Evolutionary conservation across 257 asterid genomes (phyloP).

Genomic region (Salvia rosmarinus): DNA sequence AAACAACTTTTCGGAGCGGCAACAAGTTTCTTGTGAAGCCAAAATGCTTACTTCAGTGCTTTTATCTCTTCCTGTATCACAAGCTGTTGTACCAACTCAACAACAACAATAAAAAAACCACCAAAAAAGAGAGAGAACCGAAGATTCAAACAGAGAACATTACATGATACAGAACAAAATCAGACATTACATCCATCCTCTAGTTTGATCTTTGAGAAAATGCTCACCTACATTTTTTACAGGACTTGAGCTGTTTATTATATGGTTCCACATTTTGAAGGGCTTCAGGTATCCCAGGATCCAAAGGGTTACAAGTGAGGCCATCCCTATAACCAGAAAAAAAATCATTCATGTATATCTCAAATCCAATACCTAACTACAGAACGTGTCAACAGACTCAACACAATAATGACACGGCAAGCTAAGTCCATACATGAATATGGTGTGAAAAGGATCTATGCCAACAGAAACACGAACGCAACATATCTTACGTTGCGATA

Average conservation of each 20-base stretch:
- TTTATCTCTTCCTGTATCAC: slow-evolving; percentile 53
- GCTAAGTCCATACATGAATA: too few relatives aligned
- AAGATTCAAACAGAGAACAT: slow-evolving; percentile 27
- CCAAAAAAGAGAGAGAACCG: neutral
- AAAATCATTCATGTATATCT: slow-evolving; percentile 15
- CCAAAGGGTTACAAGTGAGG: slow-evolving; percentile 38
- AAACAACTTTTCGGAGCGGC: slow-evolving; percentile 54
- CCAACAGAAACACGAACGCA: too few relatives aligned
- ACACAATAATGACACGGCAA: neutral
- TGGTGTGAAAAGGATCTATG: too few relatives aligned
- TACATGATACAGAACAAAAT: slow-evolving; percentile 29
- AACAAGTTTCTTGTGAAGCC: slow-evolving; percentile 29
- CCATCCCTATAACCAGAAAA: slow-evolving; percentile 42
- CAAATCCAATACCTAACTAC: slow-evolving; percentile 4
- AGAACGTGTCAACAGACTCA: neutral
- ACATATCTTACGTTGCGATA: too few relatives aligned
- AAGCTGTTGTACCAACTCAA: slow-evolving; percentile 48
- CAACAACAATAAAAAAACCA: neutral
- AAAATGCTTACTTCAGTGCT: slow-evolving; percentile 42
- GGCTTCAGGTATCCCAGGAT: slow-evolving; percentile 42
- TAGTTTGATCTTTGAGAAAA: slow-evolving; percentile 31
- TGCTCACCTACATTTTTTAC: slow-evolving; percentile 65
- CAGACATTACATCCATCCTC: slow-evolving; percentile 26
- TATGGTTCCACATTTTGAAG: slow-evolving; percentile 39
- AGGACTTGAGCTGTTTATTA: slow-evolving; percentile 38